These are phyloP conservation scores for Patellifolia procumbens DNA, from an alignment of 179 eudicot genomes.

Conservation along the genomic window DNA sequence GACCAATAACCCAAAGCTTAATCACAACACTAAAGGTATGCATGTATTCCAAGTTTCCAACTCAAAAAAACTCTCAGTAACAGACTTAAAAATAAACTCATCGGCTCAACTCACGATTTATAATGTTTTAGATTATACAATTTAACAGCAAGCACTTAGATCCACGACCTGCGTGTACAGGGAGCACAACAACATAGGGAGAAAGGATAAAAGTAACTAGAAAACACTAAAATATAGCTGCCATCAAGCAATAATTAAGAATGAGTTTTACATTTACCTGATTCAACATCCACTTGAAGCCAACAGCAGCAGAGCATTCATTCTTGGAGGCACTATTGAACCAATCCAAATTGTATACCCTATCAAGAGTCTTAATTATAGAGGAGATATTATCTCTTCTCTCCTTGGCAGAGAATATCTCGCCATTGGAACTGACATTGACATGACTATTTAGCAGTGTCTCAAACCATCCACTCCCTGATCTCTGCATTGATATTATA, in stretches of 20 bases:
- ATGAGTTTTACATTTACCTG: constrained; percentile 51
- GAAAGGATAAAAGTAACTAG: background rate
- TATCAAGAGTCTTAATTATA: constrained; percentile 63
- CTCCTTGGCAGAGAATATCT: constrained; percentile 61
- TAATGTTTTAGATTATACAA: no score
- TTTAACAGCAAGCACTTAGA: background rate
- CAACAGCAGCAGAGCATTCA: constrained; percentile 89
- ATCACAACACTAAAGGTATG: no score
- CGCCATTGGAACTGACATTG: constrained; percentile 92
- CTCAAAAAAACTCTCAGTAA: no score
- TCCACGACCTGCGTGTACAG: background rate
- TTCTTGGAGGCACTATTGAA: constrained; percentile 83
- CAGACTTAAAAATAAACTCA: no score
- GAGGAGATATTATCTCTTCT: constrained; percentile 70
- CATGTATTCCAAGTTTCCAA: no score
- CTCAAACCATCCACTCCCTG: constrained; percentile 98
- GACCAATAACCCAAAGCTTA: no score
- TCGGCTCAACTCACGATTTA: no score
- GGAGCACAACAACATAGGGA: background rate
- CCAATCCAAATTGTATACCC: constrained; percentile 86
- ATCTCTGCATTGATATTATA: constrained; percentile 85
- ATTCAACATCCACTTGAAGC: constrained; percentile 98
- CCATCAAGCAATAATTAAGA: background rate
- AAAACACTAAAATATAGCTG: background rate
- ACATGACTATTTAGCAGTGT: constrained; percentile 81